Conservation (phyloP, 75 land plant genomes). For the Pinus tabuliformis region DNA sequence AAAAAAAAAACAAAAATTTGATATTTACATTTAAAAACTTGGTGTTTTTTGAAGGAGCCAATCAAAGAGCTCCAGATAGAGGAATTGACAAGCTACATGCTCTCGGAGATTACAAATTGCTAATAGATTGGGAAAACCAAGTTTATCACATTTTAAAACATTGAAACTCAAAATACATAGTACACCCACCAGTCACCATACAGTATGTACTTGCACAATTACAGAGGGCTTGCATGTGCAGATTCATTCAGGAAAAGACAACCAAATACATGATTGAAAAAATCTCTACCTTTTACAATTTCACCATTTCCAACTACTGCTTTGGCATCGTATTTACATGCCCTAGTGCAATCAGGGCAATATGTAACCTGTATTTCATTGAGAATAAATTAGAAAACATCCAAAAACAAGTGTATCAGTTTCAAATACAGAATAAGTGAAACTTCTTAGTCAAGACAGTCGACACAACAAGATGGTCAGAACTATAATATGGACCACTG, state of each 20-base stretch:
- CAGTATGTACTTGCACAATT: constrained; percentile 5
- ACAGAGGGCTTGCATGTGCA: constrained; percentile 39
- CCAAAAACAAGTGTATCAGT: background rate
- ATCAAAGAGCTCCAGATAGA: no score
- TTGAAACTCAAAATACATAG: background rate
- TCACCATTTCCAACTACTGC: constrained; percentile 49
- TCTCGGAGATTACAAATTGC: no score
- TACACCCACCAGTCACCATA: background rate
- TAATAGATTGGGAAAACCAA: background rate
- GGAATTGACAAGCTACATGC: no score
- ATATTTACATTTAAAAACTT: no score
- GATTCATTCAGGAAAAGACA: constrained; percentile 85
- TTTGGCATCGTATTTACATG: constrained; percentile 88
- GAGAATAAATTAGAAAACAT: constrained; percentile 1
- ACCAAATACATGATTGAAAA: constrained; percentile 80
- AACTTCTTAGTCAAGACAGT: background rate
- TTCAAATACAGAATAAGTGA: background rate
- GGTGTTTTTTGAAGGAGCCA: no score
- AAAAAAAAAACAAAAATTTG: no score
- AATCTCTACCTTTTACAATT: constrained; percentile 55
- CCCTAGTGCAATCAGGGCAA: constrained; percentile 94
- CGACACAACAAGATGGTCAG: no score
- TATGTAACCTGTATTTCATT: constrained; percentile 75
- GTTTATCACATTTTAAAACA: background rate
- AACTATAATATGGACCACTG: no score